Conservation (phyloP, 2,329 filamentous ascomycete genomes). For the Waltergamsia citrina region DNA sequence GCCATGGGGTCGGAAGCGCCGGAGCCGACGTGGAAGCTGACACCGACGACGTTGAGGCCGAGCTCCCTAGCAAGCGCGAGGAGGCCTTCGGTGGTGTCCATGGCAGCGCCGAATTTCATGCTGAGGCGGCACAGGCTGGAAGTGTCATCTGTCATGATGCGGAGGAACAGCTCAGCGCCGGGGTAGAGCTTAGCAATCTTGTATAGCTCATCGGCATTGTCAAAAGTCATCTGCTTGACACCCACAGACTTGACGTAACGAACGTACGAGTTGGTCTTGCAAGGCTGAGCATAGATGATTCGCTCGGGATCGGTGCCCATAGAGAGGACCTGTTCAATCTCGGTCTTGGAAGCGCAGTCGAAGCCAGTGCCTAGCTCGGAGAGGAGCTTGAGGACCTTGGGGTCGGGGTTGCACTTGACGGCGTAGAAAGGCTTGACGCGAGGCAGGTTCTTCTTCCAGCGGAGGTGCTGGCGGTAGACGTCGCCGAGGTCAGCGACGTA, state of each 20-base stretch:
- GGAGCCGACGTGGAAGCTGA: slow-evolving; percentile 97
- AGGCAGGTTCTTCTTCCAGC: slow-evolving; percentile 91
- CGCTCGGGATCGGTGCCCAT: slow-evolving; percentile 78
- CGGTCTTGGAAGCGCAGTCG: slow-evolving; percentile 94
- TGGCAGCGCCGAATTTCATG: slow-evolving; percentile 91
- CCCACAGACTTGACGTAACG: slow-evolving; percentile 76
- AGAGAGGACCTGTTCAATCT: slow-evolving; percentile 85
- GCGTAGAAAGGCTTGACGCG: slow-evolving; percentile 96
- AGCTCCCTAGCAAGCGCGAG: slow-evolving; percentile 73
- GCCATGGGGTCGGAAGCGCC: slow-evolving; percentile 89
- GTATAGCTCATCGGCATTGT: slow-evolving; percentile 95
- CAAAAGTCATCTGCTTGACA: slow-evolving; percentile 98
- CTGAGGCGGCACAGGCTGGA: slow-evolving; percentile 89
- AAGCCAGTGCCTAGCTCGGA: slow-evolving; percentile 87
- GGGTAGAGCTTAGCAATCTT: slow-evolving; percentile 94
- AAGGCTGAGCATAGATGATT: slow-evolving; percentile 98
- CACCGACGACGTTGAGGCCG: slow-evolving; percentile 83
- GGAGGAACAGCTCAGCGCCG: slow-evolving; percentile 81
- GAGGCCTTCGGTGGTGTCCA: slow-evolving; percentile 71
- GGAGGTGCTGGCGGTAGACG: slow-evolving; percentile 95
- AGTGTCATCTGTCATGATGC: slow-evolving; percentile 93
- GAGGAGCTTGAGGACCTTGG: slow-evolving; percentile 78
- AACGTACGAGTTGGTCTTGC: slow-evolving; percentile 98
- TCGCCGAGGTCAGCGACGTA: slow-evolving; percentile 97
- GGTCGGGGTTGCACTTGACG: slow-evolving; percentile 98